These are phyloP conservation scores for Ophiostoma sp. DNA, from an alignment of 2,329 filamentous ascomycete species.

Conservation along the genomic window DNA sequence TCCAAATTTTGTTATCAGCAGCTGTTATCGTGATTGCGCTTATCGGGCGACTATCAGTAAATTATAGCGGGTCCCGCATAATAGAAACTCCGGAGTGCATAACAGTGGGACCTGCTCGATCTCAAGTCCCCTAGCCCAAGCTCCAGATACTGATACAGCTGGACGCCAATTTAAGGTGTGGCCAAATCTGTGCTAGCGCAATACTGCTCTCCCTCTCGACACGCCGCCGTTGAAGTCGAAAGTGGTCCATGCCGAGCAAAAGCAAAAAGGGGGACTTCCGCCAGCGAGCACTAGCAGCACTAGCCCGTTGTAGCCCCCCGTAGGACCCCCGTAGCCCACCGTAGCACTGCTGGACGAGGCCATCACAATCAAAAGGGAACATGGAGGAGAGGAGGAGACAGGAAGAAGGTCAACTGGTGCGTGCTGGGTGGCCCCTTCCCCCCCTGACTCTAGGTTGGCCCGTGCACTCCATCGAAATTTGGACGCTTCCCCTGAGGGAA, in stretches of 20 bases:
- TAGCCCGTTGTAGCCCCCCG: neutral
- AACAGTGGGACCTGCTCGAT: neutral
- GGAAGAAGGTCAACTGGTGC: conserved; percentile 4
- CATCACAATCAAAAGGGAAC: conserved; percentile 24
- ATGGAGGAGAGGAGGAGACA: conserved; percentile 11
- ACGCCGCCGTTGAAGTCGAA: neutral
- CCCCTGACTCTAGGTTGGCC: conserved; percentile 27
- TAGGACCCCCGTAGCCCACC: neutral
- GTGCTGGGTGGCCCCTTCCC: conserved; percentile 26
- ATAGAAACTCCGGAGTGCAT: conserved; percentile 18
- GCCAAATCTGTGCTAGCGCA: conserved; percentile 20
- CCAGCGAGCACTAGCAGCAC: conserved; percentile 1
- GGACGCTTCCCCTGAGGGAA: conserved; percentile 27
- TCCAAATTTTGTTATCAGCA: conserved; percentile 24
- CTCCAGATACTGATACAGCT: neutral
- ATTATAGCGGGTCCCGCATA: conserved; percentile 21
- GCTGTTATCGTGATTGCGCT: conserved; percentile 20
- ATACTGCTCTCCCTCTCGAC: neutral
- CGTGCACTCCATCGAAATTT: conserved; percentile 31
- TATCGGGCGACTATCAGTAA: conserved; percentile 19
- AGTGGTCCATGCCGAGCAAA: conserved; percentile 9
- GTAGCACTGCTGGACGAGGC: conserved; percentile 15
- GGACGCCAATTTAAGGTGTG: neutral
- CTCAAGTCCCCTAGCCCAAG: neutral
- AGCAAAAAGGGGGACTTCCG: conserved; percentile 9